These are phyloP conservation scores for Calycina herbarum DNA, from an alignment of 2,329 filamentous ascomycete genomes.

Conservation along the genomic window DNA sequence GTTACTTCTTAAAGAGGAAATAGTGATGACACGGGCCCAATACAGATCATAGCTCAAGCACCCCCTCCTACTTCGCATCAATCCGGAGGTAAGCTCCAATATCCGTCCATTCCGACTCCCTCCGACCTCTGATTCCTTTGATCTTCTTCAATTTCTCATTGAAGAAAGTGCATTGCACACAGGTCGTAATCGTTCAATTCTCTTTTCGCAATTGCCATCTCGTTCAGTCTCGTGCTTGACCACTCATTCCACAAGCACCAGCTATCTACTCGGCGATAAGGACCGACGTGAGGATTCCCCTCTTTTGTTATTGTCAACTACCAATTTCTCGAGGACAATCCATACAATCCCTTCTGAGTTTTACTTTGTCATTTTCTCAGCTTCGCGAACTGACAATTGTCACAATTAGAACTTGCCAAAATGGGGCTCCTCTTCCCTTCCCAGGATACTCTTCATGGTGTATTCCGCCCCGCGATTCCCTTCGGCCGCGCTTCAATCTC, in stretches of 20 bases:
- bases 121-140: conserved; percentile 4
- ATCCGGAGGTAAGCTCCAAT: background rate
- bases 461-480: conserved; percentile 50
- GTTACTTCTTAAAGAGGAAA: no score
- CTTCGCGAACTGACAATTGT: background rate
- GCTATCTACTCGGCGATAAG: background rate
- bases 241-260: background rate
- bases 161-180: background rate
- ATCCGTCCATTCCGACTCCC: conserved; percentile 1
- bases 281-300: background rate
- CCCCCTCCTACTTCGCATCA: background rate
- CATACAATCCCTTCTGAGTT: background rate
- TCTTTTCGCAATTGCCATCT: background rate
- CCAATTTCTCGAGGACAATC: background rate
- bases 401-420: conserved; percentile 31
- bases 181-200: background rate
- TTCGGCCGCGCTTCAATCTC: conserved; percentile 33
- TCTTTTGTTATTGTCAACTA: background rate
- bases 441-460: conserved; percentile 52
- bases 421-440: conserved; percentile 59
- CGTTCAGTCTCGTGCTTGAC: background rate
- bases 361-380: background rate
- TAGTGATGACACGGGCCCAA: no score
- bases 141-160: background rate
- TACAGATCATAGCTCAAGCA: no score